phyloP scores from a whole-genome alignment of 1,284 basidiomycete species.

The Rhodotorula sp. region DNA sequence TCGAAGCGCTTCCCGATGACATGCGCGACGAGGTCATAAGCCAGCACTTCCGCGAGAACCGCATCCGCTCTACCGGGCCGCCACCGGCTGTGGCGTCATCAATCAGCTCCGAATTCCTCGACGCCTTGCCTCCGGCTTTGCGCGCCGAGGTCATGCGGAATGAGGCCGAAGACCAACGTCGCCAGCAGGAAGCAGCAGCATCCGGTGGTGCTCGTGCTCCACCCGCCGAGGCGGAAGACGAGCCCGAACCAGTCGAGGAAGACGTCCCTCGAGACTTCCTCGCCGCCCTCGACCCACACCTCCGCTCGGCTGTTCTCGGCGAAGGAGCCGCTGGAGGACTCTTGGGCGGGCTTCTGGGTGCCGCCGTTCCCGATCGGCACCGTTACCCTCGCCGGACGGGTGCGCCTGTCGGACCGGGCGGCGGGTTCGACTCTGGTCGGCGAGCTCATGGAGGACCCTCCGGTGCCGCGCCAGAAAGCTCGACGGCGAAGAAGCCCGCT shows the following conservation, averaged over 20 bases:
- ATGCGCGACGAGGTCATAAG: conserved; percentile 98
- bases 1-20: conserved; percentile 96
- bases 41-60: conserved; percentile 86
- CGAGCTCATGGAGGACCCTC: not conserved
- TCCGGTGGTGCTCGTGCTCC: conserved; percentile 1
- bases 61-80: conserved; percentile 52
- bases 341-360: not conserved
- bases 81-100: conserved; percentile 68
- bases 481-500: conserved; percentile 29
- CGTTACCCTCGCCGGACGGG: not conserved
- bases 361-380: not conserved
- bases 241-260: conserved; percentile 54
- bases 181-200: conserved; percentile 30
- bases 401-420: not conserved
- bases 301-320: conserved; percentile 80
- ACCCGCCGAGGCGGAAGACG: not conserved
- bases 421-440: not conserved
- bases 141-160: conserved; percentile 95
- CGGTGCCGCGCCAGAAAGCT: not conserved
- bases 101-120: conserved; percentile 91
- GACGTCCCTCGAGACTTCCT: conserved; percentile 84
- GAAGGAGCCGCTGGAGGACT: conserved; percentile 58
- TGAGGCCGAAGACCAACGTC: conserved; percentile 73
- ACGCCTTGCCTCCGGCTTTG: conserved; percentile 92
- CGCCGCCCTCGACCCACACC: conserved; percentile 73